Evolutionary conservation across 306 rosid genomes (phyloP).

Genomic region (Cicer bijugum): DNA sequence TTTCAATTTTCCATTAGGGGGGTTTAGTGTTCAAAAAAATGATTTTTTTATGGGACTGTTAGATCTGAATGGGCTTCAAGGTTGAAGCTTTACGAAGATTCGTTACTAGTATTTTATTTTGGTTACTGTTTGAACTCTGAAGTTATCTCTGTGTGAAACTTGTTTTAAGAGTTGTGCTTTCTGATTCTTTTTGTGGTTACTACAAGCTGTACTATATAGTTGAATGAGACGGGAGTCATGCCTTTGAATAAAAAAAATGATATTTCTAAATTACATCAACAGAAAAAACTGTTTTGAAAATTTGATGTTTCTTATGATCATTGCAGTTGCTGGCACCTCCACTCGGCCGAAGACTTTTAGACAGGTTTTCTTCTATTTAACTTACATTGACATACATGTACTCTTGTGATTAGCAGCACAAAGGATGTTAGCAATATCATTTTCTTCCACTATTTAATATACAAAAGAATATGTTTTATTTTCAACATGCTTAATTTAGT

Average conservation of each 20-base stretch:
- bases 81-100: constrained; percentile 30
- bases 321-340: constrained; percentile 89
- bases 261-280: background rate
- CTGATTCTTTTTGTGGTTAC: constrained; percentile 30
- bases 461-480: background rate
- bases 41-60: background rate
- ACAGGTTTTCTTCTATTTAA: constrained; percentile 57
- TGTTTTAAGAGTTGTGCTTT: background rate
- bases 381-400: background rate
- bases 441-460: background rate
- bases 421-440: background rate
- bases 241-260: background rate
- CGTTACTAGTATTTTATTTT: background rate
- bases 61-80: constrained; percentile 37
- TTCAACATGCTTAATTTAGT: background rate
- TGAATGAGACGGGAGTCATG: background rate
- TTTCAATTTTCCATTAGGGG: constrained; percentile 16
- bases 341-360: constrained; percentile 73
- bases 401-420: background rate
- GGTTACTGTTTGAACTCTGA: background rate
- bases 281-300: constrained; percentile 10
- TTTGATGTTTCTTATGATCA: constrained; percentile 43
- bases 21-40: background rate
- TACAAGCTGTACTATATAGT: constrained; percentile 14
- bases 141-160: background rate